These are phyloP conservation scores for Bacidia gigantensis DNA, from an alignment of 495 filamentous ascomycete genomes.

Conservation along the genomic window DNA sequence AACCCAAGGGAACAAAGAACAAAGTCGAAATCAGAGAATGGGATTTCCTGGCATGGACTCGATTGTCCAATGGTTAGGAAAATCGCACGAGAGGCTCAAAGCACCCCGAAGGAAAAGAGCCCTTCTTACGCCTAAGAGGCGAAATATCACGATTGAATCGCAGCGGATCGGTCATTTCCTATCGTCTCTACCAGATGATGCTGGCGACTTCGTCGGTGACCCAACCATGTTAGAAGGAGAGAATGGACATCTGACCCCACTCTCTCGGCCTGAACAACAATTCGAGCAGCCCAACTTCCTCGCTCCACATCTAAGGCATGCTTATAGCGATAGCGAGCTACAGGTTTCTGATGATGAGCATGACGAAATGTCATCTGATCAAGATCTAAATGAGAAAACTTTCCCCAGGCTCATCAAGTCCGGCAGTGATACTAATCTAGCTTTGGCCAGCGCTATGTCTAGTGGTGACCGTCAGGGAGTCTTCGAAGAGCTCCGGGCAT, in stretches of 20 bases:
- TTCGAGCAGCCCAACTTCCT: background rate
- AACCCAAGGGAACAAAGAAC: background rate
- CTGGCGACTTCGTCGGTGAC: background rate
- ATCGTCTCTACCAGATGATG: constrained; percentile 2
- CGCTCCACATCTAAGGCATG: background rate
- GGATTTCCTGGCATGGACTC: background rate
- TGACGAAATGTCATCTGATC: background rate
- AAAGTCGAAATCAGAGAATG: background rate
- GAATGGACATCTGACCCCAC: too few relatives aligned
- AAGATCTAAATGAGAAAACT: background rate
- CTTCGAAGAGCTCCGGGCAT: background rate
- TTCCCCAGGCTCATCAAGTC: background rate
- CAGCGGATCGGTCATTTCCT: constrained; percentile 8
- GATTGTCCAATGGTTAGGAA: constrained; percentile 4
- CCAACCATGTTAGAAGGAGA: background rate
- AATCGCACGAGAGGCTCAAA: constrained; percentile 1
- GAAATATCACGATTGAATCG: background rate
- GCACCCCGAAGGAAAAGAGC: background rate
- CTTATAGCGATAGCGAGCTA: constrained; percentile 1
- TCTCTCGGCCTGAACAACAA: background rate
- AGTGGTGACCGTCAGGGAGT: background rate
- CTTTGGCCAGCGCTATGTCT: background rate
- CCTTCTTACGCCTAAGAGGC: background rate
- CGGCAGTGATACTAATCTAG: background rate
- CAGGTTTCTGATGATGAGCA: background rate